Evolutionary conservation across 495 filamentous ascomycete genomes (phyloP).

Genomic region (Emericellopsis terricola): DNA sequence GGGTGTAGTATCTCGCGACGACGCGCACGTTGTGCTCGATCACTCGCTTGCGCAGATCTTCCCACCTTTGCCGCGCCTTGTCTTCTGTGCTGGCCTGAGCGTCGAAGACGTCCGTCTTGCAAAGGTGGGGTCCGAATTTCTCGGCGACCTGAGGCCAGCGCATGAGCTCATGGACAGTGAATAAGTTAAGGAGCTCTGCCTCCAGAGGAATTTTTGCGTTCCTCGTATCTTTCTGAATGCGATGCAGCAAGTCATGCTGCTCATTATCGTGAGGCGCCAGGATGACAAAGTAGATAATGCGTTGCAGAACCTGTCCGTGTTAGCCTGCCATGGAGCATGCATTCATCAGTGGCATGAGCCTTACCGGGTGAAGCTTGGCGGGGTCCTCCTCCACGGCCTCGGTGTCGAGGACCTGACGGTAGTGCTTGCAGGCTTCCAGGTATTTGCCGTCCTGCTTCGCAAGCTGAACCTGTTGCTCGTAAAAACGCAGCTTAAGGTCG

Average conservation of each 20-base stretch:
- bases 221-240: slow-evolving; percentile 57
- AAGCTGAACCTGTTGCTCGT: slow-evolving; percentile 86
- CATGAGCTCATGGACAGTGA: slow-evolving; percentile 94
- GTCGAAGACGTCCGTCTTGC: slow-evolving; percentile 77
- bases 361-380: slow-evolving; percentile 63
- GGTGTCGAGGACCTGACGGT: slow-evolving; percentile 86
- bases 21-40: slow-evolving; percentile 99
- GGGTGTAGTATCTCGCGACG: slow-evolving; percentile 95
- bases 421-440: slow-evolving; percentile 92
- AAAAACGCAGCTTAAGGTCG: slow-evolving; percentile 88
- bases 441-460: slow-evolving; percentile 96
- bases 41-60: slow-evolving; percentile 88
- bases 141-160: slow-evolving; percentile 86
- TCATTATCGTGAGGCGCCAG: slow-evolving; percentile 97
- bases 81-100: slow-evolving; percentile 40
- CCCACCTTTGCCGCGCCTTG: slow-evolving; percentile 68
- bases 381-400: slow-evolving; percentile 84
- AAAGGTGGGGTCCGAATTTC: slow-evolving; percentile 76
- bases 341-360: too few relatives aligned
- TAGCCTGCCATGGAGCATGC: too few relatives aligned
- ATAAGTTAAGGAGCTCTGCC: slow-evolving; percentile 68
- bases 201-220: slow-evolving; percentile 54
- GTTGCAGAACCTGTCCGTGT: slow-evolving; percentile 68
- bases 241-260: slow-evolving; percentile 91
- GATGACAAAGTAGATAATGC: slow-evolving; percentile 93